A percentile compares a stretch with the other conserved stretches of the same genome.
Conservation (phyloP, 2,329 filamentous ascomycete genomes). For the Pezicula neosporulosa region DNA sequence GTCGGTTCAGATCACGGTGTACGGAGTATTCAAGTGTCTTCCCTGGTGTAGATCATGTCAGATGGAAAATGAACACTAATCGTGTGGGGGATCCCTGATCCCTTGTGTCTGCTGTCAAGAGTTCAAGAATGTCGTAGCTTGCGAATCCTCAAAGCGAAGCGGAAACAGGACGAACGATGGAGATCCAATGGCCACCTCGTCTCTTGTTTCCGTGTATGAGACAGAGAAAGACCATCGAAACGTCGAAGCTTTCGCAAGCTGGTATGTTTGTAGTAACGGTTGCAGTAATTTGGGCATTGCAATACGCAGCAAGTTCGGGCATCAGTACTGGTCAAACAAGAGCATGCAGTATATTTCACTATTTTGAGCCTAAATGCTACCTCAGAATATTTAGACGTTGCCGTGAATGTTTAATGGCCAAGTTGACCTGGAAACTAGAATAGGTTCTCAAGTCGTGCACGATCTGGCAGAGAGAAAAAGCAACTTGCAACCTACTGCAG, state of each 20-base stretch:
- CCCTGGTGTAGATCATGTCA: slow-evolving; percentile 1
- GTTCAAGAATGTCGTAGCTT: slow-evolving; percentile 9
- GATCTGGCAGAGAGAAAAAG: too few species aligned
- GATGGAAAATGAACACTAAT: background rate
- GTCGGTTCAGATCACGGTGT: background rate
- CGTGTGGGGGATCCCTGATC: background rate
- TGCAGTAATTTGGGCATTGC: background rate
- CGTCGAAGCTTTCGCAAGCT: background rate
- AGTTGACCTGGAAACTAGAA: too few species aligned
- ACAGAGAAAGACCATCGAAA: background rate
- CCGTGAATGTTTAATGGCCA: too few species aligned
- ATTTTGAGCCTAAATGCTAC: too few species aligned
- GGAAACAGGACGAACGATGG: slow-evolving; percentile 10
- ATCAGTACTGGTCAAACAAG: too few species aligned
- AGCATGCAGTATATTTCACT: too few species aligned
- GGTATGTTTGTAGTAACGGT: background rate
- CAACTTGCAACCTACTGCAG: too few species aligned
- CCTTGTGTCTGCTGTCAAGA: too few species aligned
- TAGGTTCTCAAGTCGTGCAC: too few species aligned
- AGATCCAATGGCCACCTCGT: slow-evolving; percentile 7
- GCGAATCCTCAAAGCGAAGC: slow-evolving; percentile 10
- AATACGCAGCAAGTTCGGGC: too few species aligned
- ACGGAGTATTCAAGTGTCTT: background rate
- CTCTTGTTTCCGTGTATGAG: too few species aligned
- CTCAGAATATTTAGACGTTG: too few species aligned